These are phyloP conservation scores for Stagonosporopsis rhizophila DNA, from an alignment of 2,329 filamentous ascomycete species.

Conservation along the genomic window DNA sequence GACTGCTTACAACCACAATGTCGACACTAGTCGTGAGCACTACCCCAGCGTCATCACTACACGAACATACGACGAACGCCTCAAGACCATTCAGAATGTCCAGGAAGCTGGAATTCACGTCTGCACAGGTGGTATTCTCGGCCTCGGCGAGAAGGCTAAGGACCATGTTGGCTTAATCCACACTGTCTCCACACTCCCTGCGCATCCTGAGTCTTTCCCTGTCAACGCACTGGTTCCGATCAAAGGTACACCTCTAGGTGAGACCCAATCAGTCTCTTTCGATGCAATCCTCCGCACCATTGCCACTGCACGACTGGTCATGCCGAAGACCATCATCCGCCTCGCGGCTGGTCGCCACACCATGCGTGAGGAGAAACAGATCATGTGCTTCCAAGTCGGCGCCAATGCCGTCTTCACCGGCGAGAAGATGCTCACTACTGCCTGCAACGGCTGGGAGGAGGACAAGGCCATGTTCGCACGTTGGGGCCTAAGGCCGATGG, in stretches of 20 bases:
- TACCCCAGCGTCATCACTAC: slow-evolving; percentile 89
- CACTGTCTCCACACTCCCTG: slow-evolving; percentile 79
- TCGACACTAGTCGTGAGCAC: slow-evolving; percentile 88
- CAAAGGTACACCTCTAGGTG: slow-evolving; percentile 84
- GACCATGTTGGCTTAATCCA: slow-evolving; percentile 85
- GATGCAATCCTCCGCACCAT: slow-evolving; percentile 82
- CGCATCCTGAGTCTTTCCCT: slow-evolving; percentile 88
- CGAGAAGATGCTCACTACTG: slow-evolving; percentile 94
- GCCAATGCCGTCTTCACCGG: slow-evolving; percentile 96
- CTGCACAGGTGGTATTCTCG: slow-evolving; percentile 87
- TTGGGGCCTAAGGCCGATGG: slow-evolving; percentile 84
- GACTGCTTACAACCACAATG: slow-evolving; percentile 93
- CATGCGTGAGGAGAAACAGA: slow-evolving; percentile 87
- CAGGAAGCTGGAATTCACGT: slow-evolving; percentile 87
- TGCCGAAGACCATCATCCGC: slow-evolving; percentile 85
- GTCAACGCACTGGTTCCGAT: slow-evolving; percentile 92
- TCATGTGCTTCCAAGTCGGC: slow-evolving; percentile 86
- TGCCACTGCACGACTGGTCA: slow-evolving; percentile 80
- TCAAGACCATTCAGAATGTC: slow-evolving; percentile 80
- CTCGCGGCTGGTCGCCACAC: slow-evolving; percentile 85
- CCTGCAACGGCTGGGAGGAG: slow-evolving; percentile 90
- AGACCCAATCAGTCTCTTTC: slow-evolving; percentile 74
- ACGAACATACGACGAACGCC: slow-evolving; percentile 83
- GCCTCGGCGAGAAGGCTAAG: slow-evolving; percentile 77
- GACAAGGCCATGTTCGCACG: slow-evolving; percentile 82